Evolutionary conservation across 1,139 yeast species (phyloP), one percentile per base, ranked within the genome.

Genomic region (Sugiyamaella novakii): DNA sequence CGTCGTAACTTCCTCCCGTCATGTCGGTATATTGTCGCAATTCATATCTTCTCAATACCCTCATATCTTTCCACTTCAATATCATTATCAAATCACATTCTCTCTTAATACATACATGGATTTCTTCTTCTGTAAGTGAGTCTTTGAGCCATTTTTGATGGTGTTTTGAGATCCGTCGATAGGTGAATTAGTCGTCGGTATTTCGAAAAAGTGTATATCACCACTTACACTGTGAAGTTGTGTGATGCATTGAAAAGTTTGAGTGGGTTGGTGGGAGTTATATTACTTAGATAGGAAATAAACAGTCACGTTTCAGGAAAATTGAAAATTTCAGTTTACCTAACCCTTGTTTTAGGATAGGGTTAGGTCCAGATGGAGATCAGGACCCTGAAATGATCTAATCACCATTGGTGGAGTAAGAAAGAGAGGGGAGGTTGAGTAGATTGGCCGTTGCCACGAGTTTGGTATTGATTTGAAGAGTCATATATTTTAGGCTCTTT

Each of bases 61-160:
- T 11, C 29, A 22, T 22, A 2, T 24, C 29, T 3, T 15, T 8
- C 31, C n/a, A n/a, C n/a, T n/a, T n/a, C n/a, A n/a, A n/a, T n/a
- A n/a, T n/a, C n/a, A n/a, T n/a, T n/a, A n/a, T n/a, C n/a, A n/a
- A n/a, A n/a, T n/a, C n/a, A n/a, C n/a, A n/a, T 24, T 12, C 5
- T 17, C 30, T 25, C 24, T 21, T 25, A 21, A 24, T 46, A 80
- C 84, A 72, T 80, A 80, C 84, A 83, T 74, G 87, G 86, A 70
- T 81, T 82, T 78, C 86, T 79, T 78, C 85, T 81, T 80, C 88
- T 81, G 80, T 78, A 83, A 60, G 88, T 82, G 73, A 83, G 84
- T 80, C 89, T 82, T 74, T 81, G 86, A 68, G 85, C 87, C 88
- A 83, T 83, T 67, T 62, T 60, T 61, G 46, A 21, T 43, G 47